Conservation (phyloP, 371 early-diverging fungal genomes). For the Actinomortierella ambigua region DNA sequence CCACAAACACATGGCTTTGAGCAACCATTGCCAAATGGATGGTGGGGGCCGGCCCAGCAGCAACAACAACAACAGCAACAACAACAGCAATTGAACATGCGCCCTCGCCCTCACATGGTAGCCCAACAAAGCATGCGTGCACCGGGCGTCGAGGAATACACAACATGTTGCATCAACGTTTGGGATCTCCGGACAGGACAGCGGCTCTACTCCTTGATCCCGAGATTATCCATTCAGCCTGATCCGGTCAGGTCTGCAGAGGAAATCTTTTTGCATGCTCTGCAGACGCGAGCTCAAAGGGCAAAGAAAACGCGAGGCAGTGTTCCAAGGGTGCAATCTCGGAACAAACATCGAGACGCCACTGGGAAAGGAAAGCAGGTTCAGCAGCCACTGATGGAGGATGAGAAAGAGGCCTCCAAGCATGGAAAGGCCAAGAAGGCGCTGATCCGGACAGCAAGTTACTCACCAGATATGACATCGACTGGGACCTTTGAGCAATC, state of each 20-base stretch:
- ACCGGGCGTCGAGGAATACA: slow-evolving; percentile 12
- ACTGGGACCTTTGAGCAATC: no score
- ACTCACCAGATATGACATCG: neutral
- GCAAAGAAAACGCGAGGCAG: neutral
- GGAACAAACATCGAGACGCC: no score
- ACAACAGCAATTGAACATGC: neutral
- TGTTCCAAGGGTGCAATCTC: no score
- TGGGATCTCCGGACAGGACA: slow-evolving; percentile 61
- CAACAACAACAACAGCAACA: slow-evolving; percentile 3
- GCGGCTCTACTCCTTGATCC: slow-evolving; percentile 51
- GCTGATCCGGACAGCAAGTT: neutral
- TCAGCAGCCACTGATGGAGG: no score
- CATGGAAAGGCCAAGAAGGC: no score
- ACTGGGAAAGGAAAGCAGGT: no score
- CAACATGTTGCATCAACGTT: slow-evolving; percentile 57
- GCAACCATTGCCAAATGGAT: no score
- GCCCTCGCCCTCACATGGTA: neutral
- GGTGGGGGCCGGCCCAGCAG: neutral
- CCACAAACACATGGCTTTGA: no score
- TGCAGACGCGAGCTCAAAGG: neutral
- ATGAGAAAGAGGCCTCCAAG: no score
- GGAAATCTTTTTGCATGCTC: no score
- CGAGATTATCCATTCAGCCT: slow-evolving; percentile 17
- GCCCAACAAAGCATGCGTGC: neutral
- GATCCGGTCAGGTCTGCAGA: no score